Conservation (phyloP, 73 alveolate species). For the Tetrahymena borealis region DNA sequence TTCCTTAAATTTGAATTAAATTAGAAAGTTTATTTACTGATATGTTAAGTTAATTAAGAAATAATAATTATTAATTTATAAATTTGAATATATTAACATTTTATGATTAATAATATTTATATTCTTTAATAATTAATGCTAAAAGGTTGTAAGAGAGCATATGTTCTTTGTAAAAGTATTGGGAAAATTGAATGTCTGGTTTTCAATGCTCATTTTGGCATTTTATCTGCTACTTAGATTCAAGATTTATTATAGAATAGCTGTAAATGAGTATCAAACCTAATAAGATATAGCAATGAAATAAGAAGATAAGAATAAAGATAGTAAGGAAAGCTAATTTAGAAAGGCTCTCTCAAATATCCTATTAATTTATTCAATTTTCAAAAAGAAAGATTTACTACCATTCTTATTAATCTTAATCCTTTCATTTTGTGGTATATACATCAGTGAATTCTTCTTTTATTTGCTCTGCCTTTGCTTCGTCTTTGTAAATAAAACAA, state of each 20-base stretch:
- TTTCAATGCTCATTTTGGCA: not conserved
- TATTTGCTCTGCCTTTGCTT: conserved; percentile 22
- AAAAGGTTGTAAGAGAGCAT: not conserved
- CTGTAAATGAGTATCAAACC: not conserved
- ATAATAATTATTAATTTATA: no score
- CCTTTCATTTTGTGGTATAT: not conserved
- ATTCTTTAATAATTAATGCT: not conserved
- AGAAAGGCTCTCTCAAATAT: not conserved
- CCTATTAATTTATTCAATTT: not conserved
- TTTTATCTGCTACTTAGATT: not conserved
- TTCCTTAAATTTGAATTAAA: no score
- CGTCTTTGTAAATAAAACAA: conserved; percentile 23
- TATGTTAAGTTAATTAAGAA: no score
- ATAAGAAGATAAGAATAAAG: not conserved
- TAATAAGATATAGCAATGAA: not conserved
- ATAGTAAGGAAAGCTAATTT: not conserved
- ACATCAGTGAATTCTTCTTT: conserved; percentile 3
- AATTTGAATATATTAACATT: no score
- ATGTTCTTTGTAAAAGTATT: not conserved
- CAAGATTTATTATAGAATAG: not conserved
- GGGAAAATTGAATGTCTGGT: not conserved
- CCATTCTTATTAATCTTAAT: not conserved
- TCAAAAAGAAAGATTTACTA: not conserved
- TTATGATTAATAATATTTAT: no score
- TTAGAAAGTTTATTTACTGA: no score